A percentile compares a stretch with the other conserved stretches of the same genome.
phyloP scores from a whole-genome alignment of 495 filamentous ascomycete species.

The Acidiella bohemica region DNA sequence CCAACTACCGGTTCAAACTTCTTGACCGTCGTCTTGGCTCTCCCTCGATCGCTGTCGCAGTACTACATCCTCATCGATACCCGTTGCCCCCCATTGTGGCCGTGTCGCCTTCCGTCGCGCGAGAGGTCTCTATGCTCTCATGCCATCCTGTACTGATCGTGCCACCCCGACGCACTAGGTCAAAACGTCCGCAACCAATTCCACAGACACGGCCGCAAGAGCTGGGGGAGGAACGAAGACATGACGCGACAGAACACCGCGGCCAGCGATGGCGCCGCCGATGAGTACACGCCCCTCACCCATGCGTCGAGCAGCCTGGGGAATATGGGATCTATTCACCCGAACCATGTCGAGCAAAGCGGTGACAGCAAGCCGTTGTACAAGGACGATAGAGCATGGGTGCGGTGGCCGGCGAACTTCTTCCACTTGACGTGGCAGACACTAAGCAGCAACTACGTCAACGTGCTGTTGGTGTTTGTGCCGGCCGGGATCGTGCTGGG shows the following conservation, averaged over 20 bases:
- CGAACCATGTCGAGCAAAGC: background rate
- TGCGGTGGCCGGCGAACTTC: slow-evolving; percentile 41
- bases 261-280: slow-evolving; percentile 3
- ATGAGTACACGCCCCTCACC: slow-evolving; percentile 13
- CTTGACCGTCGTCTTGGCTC: too few species aligned
- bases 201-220: slow-evolving; percentile 13
- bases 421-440: slow-evolving; percentile 39
- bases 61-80: background rate
- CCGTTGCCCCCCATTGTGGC: background rate
- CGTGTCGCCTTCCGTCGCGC: too few species aligned
- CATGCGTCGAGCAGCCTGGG: slow-evolving; percentile 6
- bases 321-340: slow-evolving; percentile 1
- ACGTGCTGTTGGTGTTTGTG: slow-evolving; percentile 77
- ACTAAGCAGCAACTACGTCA: slow-evolving; percentile 62
- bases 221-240: too few species aligned
- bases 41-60: background rate
- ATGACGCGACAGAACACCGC: too few species aligned
- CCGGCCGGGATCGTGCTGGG: slow-evolving; percentile 78
- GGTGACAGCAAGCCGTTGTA: slow-evolving; percentile 6
- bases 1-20: slow-evolving; percentile 1
- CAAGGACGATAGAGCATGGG: slow-evolving; percentile 18
- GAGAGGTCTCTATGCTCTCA: too few species aligned
- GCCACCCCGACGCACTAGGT: slow-evolving; percentile 2
- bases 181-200: slow-evolving; percentile 12
- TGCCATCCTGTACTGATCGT: too few species aligned